Percentiles rank a stretch among this genome's conserved stretches.
These are phyloP conservation scores for Cicer arietinum DNA, from an alignment of 306 rosid species.

Conservation along the genomic window DNA sequence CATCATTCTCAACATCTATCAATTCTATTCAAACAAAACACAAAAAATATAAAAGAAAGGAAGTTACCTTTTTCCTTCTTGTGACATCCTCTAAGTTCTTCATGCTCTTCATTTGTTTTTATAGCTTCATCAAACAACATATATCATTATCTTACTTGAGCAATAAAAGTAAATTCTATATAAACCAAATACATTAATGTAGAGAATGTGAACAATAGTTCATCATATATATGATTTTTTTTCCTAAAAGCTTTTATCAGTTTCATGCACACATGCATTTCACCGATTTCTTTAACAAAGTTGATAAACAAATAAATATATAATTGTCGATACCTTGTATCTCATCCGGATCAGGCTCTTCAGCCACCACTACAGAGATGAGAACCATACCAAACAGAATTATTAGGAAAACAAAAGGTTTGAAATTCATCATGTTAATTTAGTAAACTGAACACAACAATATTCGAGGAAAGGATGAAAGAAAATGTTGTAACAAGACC, in stretches of 20 bases:
- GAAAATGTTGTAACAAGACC: background rate
- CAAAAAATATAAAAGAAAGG: background rate
- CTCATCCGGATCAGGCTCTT: background rate
- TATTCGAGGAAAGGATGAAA: slow-evolving; percentile 38
- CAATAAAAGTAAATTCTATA: background rate
- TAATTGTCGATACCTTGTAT: too few species aligned
- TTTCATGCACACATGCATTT: too few species aligned
- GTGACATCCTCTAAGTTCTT: background rate
- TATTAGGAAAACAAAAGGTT: slow-evolving; percentile 25
- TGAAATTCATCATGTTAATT: slow-evolving; percentile 35
- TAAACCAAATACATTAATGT: background rate
- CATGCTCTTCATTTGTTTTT: background rate
- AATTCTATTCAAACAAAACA: background rate
- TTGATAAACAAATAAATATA: too few species aligned
- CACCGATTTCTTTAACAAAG: too few species aligned
- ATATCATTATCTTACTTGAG: background rate
- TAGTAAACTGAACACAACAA: background rate
- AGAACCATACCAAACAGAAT: slow-evolving; percentile 26
- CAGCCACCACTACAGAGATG: slow-evolving; percentile 39
- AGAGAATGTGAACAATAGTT: too few species aligned
- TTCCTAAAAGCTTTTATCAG: too few species aligned
- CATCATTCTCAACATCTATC: background rate
- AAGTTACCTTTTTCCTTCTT: background rate
- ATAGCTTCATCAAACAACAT: background rate
- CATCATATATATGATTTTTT: too few species aligned